Evolutionary conservation across 495 filamentous ascomycete genomes (phyloP), one percentile per base, ranked within the genome.

Genomic region (Penicillium argentinense): DNA sequence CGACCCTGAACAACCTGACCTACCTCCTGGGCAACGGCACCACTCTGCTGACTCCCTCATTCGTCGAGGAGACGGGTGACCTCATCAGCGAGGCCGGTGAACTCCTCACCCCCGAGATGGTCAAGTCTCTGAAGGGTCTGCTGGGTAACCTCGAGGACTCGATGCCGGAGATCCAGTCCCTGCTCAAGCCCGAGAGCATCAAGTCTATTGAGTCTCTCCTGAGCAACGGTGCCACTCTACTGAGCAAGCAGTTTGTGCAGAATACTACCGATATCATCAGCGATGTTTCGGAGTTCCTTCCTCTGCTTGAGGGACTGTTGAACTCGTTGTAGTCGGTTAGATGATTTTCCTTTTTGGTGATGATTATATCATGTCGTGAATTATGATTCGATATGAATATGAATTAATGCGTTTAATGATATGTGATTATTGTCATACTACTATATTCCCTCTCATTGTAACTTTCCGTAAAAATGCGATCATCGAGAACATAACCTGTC

Each of bases 161-260:
- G 4, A 47, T 60, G 37, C 62, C 52, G 14, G 62, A 60, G 57
- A 42, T 65, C 45, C 33, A 57, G 43, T 61, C 61, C 13, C 44
- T 76, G 24, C 32, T 74, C 4, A 59, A 56, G 8, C 42, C 62
- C 0, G 48, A 64, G n/a, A 68, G 65, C 4, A 56, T 76, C 42
- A 56, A 56, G 29, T 64, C 68, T 17, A 54, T 75, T 4, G 42
- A 63, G 21, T 60, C 60, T n/a, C 65, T 76, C 11, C 57, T 75
- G 30, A 56, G 56, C 1, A 75, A 76, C 32, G 71, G 71, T n/a
- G 63, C 66, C 37, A 57, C 64, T 18, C 60, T 76, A 2, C 42
- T 76, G 9, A 72, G 67, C 2, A 45, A 42, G 19, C 54, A 67
- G 32, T 74, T 76, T 42, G 71, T 75, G 11, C 64, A 72, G 37